A percentile compares a stretch with the other conserved stretches of the same genome.
These are phyloP conservation scores for Globisporangium megalacanthum DNA, from an alignment of 352 stramenopile genomes.

Conservation along the genomic window DNA sequence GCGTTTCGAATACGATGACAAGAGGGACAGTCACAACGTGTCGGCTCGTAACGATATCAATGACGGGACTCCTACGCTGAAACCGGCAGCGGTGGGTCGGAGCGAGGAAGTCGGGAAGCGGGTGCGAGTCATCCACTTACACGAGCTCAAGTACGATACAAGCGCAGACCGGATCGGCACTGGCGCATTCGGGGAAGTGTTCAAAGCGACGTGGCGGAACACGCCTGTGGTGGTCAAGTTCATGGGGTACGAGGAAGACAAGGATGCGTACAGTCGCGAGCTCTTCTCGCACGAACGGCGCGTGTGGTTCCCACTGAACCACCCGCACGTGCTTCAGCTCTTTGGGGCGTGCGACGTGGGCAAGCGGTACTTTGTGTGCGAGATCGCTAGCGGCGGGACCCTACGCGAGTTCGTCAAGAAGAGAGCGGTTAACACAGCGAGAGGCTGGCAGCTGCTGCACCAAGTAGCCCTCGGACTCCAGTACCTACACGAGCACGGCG, in stretches of 20 bases:
- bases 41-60: background rate
- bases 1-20: background rate
- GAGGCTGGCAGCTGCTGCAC: background rate
- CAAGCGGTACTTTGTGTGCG: background rate
- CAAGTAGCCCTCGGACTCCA: background rate
- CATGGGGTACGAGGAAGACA: background rate
- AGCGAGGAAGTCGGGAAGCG: too few species aligned
- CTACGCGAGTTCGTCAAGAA: background rate
- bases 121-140: background rate
- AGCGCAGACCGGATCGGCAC: background rate
- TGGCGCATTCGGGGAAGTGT: background rate
- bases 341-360: background rate
- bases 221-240: background rate
- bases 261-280: background rate
- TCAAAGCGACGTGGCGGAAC: constrained; percentile 1
- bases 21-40: too few species aligned
- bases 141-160: background rate
- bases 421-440: background rate
- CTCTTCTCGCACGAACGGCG: background rate
- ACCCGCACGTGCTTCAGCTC: background rate
- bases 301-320: background rate
- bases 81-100: too few species aligned
- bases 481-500: background rate
- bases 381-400: background rate
- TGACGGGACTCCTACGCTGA: background rate